phyloP scores from a whole-genome alignment of 495 filamentous ascomycete species.

The Massariosphaeria phaeospora region DNA sequence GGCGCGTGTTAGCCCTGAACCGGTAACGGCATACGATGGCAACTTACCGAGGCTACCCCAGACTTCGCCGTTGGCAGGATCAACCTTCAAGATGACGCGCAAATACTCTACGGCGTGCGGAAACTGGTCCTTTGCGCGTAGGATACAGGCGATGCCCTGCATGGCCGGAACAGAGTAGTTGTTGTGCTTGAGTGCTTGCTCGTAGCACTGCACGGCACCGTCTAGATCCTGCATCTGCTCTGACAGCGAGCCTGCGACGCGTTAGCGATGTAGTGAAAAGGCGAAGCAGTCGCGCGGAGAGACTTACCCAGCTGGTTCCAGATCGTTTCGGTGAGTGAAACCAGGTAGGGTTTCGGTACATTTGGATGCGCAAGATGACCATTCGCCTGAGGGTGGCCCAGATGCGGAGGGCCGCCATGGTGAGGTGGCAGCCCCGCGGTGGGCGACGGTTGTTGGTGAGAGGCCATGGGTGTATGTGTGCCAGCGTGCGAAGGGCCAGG shows the following conservation, averaged over 20 bases:
- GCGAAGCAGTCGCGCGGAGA: slow-evolving; percentile 15
- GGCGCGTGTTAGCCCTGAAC: slow-evolving; percentile 7
- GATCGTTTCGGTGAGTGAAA: slow-evolving; percentile 73
- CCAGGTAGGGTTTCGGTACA: slow-evolving; percentile 50
- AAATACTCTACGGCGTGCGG: slow-evolving; percentile 91
- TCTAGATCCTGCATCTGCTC: slow-evolving; percentile 86
- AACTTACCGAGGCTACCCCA: slow-evolving; percentile 85
- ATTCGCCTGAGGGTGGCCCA: slow-evolving; percentile 32
- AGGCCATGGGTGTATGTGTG: slow-evolving; percentile 23
- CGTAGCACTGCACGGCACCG: slow-evolving; percentile 80
- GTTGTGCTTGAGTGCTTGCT: slow-evolving; percentile 82
- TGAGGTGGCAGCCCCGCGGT: slow-evolving; percentile 32
- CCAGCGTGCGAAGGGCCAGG: no score
- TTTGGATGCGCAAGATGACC: slow-evolving; percentile 44
- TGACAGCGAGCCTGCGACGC: slow-evolving; percentile 63
- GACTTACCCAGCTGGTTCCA: slow-evolving; percentile 88
- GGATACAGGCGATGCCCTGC: slow-evolving; percentile 87
- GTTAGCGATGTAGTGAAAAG: slow-evolving; percentile 20
- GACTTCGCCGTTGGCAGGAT: slow-evolving; percentile 83
- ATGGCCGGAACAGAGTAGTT: slow-evolving; percentile 87
- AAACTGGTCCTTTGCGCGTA: slow-evolving; percentile 88
- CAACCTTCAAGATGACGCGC: slow-evolving; percentile 84
- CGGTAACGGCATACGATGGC: slow-evolving; percentile 1
- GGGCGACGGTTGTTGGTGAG: slow-evolving; percentile 37
- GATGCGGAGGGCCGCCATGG: slow-evolving; percentile 31